These are phyloP conservation scores for Zymoseptoria passerinii DNA, from an alignment of 2,329 filamentous ascomycete genomes.

Conservation along the genomic window DNA sequence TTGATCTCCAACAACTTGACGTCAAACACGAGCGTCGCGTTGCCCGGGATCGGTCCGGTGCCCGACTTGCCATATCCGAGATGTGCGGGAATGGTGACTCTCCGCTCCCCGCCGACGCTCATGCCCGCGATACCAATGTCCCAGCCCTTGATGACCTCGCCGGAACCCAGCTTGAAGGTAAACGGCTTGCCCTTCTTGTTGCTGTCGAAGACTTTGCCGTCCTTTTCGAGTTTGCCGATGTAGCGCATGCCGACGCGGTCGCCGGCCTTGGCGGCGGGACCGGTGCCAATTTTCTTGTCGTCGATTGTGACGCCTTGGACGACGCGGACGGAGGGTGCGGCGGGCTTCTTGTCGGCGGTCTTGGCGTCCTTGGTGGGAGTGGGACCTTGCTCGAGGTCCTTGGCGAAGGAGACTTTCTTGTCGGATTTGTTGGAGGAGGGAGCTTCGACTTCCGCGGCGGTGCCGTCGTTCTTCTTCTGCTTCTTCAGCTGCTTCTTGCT, in stretches of 20 bases:
- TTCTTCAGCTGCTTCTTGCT: conserved; percentile 98
- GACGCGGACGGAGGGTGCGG: conserved; percentile 61
- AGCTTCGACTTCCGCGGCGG: conserved; percentile 53
- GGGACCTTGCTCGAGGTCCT: conserved; percentile 96
- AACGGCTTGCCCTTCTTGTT: conserved; percentile 99
- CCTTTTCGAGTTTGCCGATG: conserved; percentile 83
- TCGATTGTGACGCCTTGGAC: conserved; percentile 88
- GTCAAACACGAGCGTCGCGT: conserved; percentile 89
- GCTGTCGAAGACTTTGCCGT: conserved; percentile 91
- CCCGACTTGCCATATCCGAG: conserved; percentile 82
- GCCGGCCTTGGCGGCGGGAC: conserved; percentile 79
- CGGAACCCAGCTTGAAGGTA: conserved; percentile 84
- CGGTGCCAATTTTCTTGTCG: conserved; percentile 85
- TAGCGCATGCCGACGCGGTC: conserved; percentile 91
- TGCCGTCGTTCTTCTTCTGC: conserved; percentile 95
- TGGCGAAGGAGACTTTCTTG: conserved; percentile 98
- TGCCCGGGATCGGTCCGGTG: conserved; percentile 70
- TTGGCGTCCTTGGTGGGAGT: conserved; percentile 55
- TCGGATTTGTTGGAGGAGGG: conserved; percentile 50
- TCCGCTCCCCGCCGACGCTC: conserved; percentile 85
- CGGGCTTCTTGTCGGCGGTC: conserved; percentile 40
- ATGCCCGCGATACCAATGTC: conserved; percentile 91
- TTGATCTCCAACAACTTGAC: conserved; percentile 45
- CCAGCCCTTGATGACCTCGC: conserved; percentile 98
- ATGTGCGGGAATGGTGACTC: conserved; percentile 77